Evolutionary conservation across 768 basidiomycete genomes (phyloP), one percentile per base, ranked within the genome.

Genomic region (Dictyophora rubrovolvata): DNA sequence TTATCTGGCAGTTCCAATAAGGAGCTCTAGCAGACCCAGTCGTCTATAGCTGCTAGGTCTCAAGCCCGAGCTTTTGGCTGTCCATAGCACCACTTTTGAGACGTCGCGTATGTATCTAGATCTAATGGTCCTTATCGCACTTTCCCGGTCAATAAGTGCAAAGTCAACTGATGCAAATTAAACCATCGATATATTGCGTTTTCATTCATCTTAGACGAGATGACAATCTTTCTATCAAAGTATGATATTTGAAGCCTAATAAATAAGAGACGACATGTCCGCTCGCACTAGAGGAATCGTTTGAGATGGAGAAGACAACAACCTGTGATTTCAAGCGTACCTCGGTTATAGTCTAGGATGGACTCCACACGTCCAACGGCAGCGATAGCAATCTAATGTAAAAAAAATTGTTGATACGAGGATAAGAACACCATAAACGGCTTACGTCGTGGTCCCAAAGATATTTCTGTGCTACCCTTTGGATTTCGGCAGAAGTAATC

Each of bases 361-460:
- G 94, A 93, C 65, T 99, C 96, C 60, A 87, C 80, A 65, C 83
- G 85, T 61, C 95, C 95, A 60, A 93, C 74, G 58, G 94, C 95
- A 53, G 95, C 91, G 48, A 97, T 72, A 2, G 93, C 85, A 63
- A 93, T 77, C 86, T 90, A 66, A 1, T 55, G 62, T 55, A 55
- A 59, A 16, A 68, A 33, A 47, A 17, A 51, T 46, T 20, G 52
- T 12, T 17, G 28, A 37, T 53, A 17, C 20, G 34, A 16, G 59
- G 23, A 54, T 5, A 59, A 36, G n/a, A 59, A 46, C 49, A 48
- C 22, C 28, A 59, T 23, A 60, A 52, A 48, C 36, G 12, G 77
- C 83, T 67, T 69, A 92, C 89, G 72, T 96, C 93, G 73, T 90
- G 89, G 72, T 97, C 93, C 92, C 93, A 96, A 16, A 96, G 79